Conservation (phyloP, 306 rosid genomes). For the Rosa rugosa region DNA sequence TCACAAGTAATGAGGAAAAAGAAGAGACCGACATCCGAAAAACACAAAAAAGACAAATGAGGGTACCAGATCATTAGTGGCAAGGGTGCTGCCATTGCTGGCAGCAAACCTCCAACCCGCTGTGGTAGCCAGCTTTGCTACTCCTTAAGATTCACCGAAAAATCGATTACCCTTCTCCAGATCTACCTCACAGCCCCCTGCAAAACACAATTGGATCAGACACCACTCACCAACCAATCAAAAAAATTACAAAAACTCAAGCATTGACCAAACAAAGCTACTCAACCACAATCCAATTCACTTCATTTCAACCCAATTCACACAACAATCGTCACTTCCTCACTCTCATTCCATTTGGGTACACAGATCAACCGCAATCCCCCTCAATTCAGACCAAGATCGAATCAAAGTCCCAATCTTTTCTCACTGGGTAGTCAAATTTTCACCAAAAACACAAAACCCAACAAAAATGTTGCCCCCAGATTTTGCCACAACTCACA, state of each 20-base stretch:
- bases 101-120: conserved; percentile 74
- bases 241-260: neutral
- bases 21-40: conserved; percentile 11
- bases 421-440: conserved; percentile 37
- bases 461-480: neutral
- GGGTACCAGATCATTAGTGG: conserved; percentile 72
- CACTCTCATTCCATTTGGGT: conserved; percentile 7
- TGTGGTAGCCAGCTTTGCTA: conserved; percentile 78
- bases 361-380: conserved; percentile 16
- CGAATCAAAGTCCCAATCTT: conserved; percentile 35
- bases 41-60: neutral
- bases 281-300: neutral
- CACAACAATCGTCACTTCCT: neutral
- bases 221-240: conserved; percentile 8
- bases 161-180: conserved; percentile 50
- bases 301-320: conserved; percentile 12
- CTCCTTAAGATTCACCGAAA: conserved; percentile 32
- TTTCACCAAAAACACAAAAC: neutral
- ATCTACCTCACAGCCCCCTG: conserved; percentile 68
- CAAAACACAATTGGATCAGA: conserved; percentile 35
- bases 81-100: conserved; percentile 82
- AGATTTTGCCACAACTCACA: conserved; percentile 25
- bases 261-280: conserved; percentile 13
- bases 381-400: conserved; percentile 36
- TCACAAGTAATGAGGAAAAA: neutral